Percentiles rank a stretch among this genome's conserved stretches.
These are phyloP conservation scores for Lithospermum erythrorhizon DNA, from an alignment of 257 asterid genomes.

Conservation along the genomic window DNA sequence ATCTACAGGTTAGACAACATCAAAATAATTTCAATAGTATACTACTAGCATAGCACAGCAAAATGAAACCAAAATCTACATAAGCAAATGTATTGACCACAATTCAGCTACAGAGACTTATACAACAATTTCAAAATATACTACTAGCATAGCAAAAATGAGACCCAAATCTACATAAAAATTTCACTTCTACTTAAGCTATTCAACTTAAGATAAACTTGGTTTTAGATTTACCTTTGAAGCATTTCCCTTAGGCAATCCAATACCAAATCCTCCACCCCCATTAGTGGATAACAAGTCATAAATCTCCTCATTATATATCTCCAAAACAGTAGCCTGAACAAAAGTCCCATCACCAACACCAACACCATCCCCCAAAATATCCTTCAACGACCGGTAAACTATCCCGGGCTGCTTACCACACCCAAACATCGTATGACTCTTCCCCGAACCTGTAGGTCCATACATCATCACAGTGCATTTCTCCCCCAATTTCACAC, in stretches of 20 bases:
- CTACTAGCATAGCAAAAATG: background rate
- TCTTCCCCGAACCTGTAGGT: constrained; percentile 92
- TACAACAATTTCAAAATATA: no score
- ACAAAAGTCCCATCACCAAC: constrained; percentile 57
- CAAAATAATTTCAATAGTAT: no score
- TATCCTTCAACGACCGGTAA: constrained; percentile 64
- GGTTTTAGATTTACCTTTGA: constrained; percentile 45
- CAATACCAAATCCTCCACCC: constrained; percentile 68
- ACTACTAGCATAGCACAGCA: background rate
- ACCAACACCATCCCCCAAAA: constrained; percentile 46
- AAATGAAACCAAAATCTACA: background rate
- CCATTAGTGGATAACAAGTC: constrained; percentile 48
- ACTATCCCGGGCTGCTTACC: constrained; percentile 72
- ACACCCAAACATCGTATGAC: constrained; percentile 92
- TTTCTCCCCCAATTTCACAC: constrained; percentile 67
- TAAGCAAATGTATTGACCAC: background rate
- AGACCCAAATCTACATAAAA: background rate
- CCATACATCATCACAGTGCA: constrained; percentile 99
- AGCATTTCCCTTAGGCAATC: constrained; percentile 69
- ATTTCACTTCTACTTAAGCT: background rate
- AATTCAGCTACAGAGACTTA: no score
- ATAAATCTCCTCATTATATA: constrained; percentile 86
- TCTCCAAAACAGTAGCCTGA: constrained; percentile 83
- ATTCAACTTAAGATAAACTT: background rate
- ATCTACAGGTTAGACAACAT: no score